phyloP scores from a whole-genome alignment of 352 stramenopile species.

The Globisporangium radiosum region DNA sequence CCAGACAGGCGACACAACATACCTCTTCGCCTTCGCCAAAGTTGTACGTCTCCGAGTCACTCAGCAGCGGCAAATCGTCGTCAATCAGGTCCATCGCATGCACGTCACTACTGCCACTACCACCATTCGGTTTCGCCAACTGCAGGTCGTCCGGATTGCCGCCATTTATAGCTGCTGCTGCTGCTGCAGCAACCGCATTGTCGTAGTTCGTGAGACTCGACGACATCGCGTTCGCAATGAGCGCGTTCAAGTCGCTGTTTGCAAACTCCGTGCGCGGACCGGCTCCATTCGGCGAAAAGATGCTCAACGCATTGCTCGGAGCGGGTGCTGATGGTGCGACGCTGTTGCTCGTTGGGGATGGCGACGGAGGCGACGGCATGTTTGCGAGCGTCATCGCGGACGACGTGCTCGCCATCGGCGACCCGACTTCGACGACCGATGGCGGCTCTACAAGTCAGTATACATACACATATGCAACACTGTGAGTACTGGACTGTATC shows the following conservation, averaged over 20 bases:
- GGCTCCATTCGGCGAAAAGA: constrained; percentile 45
- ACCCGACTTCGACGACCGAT: constrained; percentile 46
- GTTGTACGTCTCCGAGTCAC: constrained; percentile 61
- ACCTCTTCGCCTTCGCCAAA: constrained; percentile 80
- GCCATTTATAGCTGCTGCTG: constrained; percentile 1
- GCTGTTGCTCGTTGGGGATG: neutral
- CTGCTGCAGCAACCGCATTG: constrained; percentile 2
- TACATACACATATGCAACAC: neutral
- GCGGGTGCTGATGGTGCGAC: neutral
- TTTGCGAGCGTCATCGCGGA: constrained; percentile 30
- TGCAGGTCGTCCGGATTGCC: neutral
- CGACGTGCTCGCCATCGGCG: constrained; percentile 20
- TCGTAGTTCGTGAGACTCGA: constrained; percentile 21
- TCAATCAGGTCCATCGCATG: constrained; percentile 62
- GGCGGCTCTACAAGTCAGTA: constrained; percentile 20
- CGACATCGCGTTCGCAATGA: constrained; percentile 14
- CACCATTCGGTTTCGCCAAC: neutral
- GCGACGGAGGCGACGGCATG: constrained; percentile 9
- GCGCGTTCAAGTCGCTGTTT: constrained; percentile 15
- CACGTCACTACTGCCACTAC: neutral
- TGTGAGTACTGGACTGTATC: neutral
- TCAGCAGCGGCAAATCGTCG: constrained; percentile 61
- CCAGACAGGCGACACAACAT: constrained; percentile 5
- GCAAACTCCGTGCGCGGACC: constrained; percentile 13
- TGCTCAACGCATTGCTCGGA: constrained; percentile 65